These are phyloP conservation scores for Paramecium bursaria DNA, from an alignment of 73 alveolate species.

Conservation along the genomic window DNA sequence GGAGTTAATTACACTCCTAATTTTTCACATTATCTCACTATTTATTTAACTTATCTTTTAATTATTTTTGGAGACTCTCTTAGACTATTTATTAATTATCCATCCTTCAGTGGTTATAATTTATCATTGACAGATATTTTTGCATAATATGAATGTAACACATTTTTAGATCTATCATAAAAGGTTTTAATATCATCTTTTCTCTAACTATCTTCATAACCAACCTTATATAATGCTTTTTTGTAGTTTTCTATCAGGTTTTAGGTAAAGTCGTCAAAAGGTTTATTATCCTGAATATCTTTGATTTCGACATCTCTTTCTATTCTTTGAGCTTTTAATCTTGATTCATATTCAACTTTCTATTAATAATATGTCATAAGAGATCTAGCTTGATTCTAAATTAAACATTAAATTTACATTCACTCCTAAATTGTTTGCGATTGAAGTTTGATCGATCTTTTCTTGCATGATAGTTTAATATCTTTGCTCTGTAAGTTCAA, in stretches of 20 bases:
- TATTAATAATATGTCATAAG: constrained; percentile 30
- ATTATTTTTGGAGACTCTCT: constrained; percentile 20
- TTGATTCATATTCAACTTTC: constrained; percentile 25
- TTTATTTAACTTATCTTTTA: neutral
- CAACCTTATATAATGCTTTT: neutral
- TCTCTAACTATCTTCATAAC: constrained; percentile 29
- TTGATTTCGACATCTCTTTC: constrained; percentile 22
- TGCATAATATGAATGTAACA: constrained; percentile 23
- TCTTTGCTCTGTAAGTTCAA: neutral
- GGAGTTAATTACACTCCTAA: neutral
- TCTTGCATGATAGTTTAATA: constrained; percentile 22
- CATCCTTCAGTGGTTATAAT: neutral
- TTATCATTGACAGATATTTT: constrained; percentile 11
- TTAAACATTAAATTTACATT: too few species aligned
- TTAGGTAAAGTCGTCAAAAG: constrained; percentile 13
- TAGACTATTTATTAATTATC: neutral
- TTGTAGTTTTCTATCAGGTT: constrained; percentile 30
- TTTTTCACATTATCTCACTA: neutral
- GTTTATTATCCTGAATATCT: constrained; percentile 21
- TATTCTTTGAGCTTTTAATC: constrained; percentile 28
- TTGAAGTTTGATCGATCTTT: constrained; percentile 37
- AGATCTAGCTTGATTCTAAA: constrained; percentile 47
- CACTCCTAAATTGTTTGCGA: constrained; percentile 37
- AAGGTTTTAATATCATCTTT: constrained; percentile 1
- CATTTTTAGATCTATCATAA: constrained; percentile 33